Evolutionary conservation across 1,284 basidiomycete species (phyloP).

Genomic region (Kalmanozyma brasiliensis): DNA sequence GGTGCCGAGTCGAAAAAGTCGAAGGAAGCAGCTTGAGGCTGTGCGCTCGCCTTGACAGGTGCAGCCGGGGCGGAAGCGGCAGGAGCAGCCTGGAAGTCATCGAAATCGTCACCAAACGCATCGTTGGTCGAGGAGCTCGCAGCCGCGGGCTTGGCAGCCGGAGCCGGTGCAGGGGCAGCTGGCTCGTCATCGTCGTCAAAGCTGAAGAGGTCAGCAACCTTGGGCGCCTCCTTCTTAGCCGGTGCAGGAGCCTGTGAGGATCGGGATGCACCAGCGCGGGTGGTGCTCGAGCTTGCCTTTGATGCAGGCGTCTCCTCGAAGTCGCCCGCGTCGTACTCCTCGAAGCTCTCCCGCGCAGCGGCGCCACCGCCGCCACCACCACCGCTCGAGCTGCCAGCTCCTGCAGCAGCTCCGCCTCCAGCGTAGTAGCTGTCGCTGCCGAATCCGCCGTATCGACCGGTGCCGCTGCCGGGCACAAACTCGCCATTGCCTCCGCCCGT

Average conservation of each 20-base stretch:
- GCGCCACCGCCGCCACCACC: slow-evolving; percentile 72
- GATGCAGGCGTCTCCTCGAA: slow-evolving; percentile 75
- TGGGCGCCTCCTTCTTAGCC: slow-evolving; percentile 59
- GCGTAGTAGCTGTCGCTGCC: slow-evolving; percentile 76
- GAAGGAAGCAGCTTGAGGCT: slow-evolving; percentile 69
- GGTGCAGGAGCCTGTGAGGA: slow-evolving; percentile 21
- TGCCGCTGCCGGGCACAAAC: slow-evolving; percentile 73
- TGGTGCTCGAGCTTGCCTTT: slow-evolving; percentile 24
- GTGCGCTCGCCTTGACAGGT: slow-evolving; percentile 72
- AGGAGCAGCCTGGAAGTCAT: slow-evolving; percentile 56
- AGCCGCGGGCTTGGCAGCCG: slow-evolving; percentile 16
- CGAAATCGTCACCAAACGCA: slow-evolving; percentile 61
- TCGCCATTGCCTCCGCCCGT: slow-evolving; percentile 84
- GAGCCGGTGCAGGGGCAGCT: slow-evolving; percentile 54
- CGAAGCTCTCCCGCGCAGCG: slow-evolving; percentile 72
- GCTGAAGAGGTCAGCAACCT: slow-evolving; percentile 77
- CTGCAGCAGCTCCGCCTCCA: slow-evolving; percentile 71
- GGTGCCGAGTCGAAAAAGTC: slow-evolving; percentile 70
- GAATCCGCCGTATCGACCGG: slow-evolving; percentile 82
- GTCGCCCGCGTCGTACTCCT: slow-evolving; percentile 97
- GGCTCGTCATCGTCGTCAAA: slow-evolving; percentile 77
- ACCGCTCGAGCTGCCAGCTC: slow-evolving; percentile 71
- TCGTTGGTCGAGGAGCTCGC: slow-evolving; percentile 18
- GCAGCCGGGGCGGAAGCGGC: slow-evolving; percentile 20
- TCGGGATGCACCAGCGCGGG: slow-evolving; percentile 23